phyloP scores from a whole-genome alignment of 768 basidiomycete species.

The Sporobolomyces pararoseus region DNA sequence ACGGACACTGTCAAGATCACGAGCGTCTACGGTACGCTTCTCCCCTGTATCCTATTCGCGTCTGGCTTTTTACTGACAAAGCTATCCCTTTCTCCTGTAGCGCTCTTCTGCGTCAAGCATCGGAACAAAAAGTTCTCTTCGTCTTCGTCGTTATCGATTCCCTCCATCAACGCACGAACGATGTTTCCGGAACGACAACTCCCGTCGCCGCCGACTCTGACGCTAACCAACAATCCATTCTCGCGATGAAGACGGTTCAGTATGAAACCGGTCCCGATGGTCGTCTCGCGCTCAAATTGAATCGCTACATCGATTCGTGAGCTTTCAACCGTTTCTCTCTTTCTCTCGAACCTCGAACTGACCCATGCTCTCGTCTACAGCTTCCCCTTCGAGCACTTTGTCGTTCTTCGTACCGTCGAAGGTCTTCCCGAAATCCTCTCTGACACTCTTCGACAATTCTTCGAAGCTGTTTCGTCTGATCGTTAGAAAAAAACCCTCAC shows the following conservation, averaged over 20 bases:
- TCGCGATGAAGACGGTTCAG: slow-evolving; percentile 86
- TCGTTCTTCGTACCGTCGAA: slow-evolving; percentile 85
- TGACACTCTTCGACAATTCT: slow-evolving; percentile 77
- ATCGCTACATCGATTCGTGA: slow-evolving; percentile 52
- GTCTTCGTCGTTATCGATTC: slow-evolving; percentile 96
- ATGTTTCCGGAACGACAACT: slow-evolving; percentile 24
- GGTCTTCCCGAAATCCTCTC: slow-evolving; percentile 84
- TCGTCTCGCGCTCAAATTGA: slow-evolving; percentile 76
- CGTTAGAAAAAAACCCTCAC: not conserved
- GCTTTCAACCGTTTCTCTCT: not conserved
- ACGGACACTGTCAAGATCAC: slow-evolving; percentile 98
- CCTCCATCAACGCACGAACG: slow-evolving; percentile 52
- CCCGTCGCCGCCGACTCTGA: slow-evolving; percentile 21
- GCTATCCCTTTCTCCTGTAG: not conserved
- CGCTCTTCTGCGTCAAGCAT: slow-evolving; percentile 72
- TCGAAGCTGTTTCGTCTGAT: slow-evolving; percentile 38
- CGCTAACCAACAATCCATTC: slow-evolving; percentile 65
- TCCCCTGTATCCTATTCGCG: not conserved
- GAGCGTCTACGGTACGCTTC: slow-evolving; percentile 60
- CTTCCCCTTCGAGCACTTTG: slow-evolving; percentile 97
- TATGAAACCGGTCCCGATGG: slow-evolving; percentile 69
- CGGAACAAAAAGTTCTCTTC: slow-evolving; percentile 86
- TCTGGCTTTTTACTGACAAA: not conserved
- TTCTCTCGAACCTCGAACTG: not conserved
- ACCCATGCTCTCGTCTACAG: not conserved